These are phyloP conservation scores for Epicoccum sorghinum DNA, from an alignment of 2,329 filamentous ascomycete genomes.

Conservation along the genomic window DNA sequence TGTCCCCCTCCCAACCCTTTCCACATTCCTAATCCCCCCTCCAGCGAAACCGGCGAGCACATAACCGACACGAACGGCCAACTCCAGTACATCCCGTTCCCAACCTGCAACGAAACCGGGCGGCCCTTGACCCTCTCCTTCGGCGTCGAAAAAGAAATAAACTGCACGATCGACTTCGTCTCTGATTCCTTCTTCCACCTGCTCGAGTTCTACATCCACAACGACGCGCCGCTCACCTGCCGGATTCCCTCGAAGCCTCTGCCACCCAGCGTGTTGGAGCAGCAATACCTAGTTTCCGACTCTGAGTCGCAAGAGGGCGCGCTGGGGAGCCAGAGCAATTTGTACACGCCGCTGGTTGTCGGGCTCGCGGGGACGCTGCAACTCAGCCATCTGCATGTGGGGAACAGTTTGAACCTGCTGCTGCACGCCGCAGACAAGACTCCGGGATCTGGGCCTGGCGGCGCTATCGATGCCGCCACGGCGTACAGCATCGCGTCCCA, in stretches of 20 bases:
- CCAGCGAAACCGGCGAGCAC: conserved; percentile 86
- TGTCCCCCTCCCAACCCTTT: neutral
- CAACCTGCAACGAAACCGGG: conserved; percentile 84
- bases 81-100: conserved; percentile 91
- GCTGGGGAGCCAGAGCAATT: conserved; percentile 37
- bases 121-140: conserved; percentile 84
- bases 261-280: conserved; percentile 44
- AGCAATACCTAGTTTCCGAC: conserved; percentile 38
- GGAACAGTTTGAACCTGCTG: conserved; percentile 86
- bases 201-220: conserved; percentile 97
- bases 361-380: conserved; percentile 89
- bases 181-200: conserved; percentile 83
- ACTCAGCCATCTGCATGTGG: conserved; percentile 82
- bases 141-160: conserved; percentile 78
- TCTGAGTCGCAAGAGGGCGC: conserved; percentile 50
- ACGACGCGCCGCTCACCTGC: conserved; percentile 90
- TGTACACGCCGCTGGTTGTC: conserved; percentile 83
- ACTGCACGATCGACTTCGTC: conserved; percentile 81
- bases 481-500: conserved; percentile 81
- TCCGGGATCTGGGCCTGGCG: conserved; percentile 50
- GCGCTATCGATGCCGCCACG: conserved; percentile 83
- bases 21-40: conserved; percentile 10
- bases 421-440: conserved; percentile 68
- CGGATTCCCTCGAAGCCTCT: conserved; percentile 82
- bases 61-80: conserved; percentile 81